Evolutionary conservation across 2,329 filamentous ascomycete species (phyloP).

Genomic region (Cladobotryum protrusum): DNA sequence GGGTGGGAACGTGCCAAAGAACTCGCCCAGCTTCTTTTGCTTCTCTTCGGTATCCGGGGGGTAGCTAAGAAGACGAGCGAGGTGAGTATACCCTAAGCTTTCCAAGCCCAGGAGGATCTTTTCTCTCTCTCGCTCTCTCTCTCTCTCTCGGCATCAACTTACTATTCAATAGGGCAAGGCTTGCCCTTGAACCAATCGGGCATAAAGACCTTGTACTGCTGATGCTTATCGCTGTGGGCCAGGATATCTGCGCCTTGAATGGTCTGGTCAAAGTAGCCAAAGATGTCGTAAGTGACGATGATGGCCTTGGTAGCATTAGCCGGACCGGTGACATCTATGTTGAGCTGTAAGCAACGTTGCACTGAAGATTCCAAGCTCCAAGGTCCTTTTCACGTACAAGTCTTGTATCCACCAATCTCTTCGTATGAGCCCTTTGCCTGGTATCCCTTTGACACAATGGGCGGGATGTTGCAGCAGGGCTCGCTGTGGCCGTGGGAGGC

Average conservation of each 20-base stretch:
- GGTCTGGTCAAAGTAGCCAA: conserved; percentile 65
- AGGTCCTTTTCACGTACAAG: conserved; percentile 29
- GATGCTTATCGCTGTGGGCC: conserved; percentile 47
- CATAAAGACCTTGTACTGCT: conserved; percentile 79
- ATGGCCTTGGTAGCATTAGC: conserved; percentile 50
- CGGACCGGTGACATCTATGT: conserved; percentile 41
- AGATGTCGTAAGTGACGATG: conserved; percentile 60
- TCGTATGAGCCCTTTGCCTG: conserved; percentile 50
- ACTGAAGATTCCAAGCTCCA: not conserved
- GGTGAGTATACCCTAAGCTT: not conserved
- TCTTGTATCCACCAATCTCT: conserved; percentile 49
- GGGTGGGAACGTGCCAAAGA: conserved; percentile 49
- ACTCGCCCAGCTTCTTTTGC: conserved; percentile 49
- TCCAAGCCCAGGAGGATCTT: not conserved
- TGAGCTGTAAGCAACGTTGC: not conserved
- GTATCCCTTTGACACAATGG: conserved; percentile 51
- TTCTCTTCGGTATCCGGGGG: conserved; percentile 61
- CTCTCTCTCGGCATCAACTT: conserved; percentile 13
- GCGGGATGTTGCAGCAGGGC: conserved; percentile 54
- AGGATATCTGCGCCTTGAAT: conserved; percentile 65
- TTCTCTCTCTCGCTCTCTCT: too few relatives aligned
- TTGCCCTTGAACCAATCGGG: conserved; percentile 85
- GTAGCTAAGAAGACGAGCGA: conserved; percentile 35
- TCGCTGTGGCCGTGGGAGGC: conserved; percentile 48
- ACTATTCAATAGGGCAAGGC: conserved; percentile 51